Evolutionary conservation across 805 yeast species (phyloP), one percentile per base, ranked within the genome.

Genomic region (Candida maesae): DNA sequence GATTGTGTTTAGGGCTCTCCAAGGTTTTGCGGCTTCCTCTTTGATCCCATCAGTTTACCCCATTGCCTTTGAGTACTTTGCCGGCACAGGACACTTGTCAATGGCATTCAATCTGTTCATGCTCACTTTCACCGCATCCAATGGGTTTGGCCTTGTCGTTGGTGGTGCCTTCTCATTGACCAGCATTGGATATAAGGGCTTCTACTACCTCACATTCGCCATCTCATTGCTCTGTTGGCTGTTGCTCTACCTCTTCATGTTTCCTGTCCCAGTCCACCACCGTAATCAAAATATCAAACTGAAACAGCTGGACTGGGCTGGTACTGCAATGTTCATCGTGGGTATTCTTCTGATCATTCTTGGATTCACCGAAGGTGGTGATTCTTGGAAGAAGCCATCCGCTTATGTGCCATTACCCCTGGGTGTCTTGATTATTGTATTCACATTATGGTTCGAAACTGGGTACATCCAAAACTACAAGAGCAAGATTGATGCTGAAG

Each of bases 331-430:
- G 12, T 43, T 69, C 10, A 63, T 71, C 15, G 36, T 50, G 13
- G 74, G 72, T 0, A 47, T 61, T 4, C 31, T 70, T 4, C 49
- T 72, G 28, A 46, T 70, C 4, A 69, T 71, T 21, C 58, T 66
- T 9, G 78, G 74, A 0, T 55, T 72, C 36, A 70, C 73, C 0
- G 68, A 70, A 46, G 74, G 71, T 17, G 76, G 75, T 19, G 61
- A 60, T 4, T 51, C 54, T 1, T 73, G 77, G 76, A 55, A 56
- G 4, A 41, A 58, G 1, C 68, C 76, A 2, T 50, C 57, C 15
- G 66, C 68, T 1, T 70, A 70, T 45, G 70, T 68, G 13, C 63
- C 76, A 0, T 41, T 72, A 1, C 54, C 65, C 1, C 41, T 72
- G 37, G 76, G 76, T 1, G 36, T 64, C 11, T 18, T 65, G 3